A percentile compares a stretch with the other conserved stretches of the same genome.
These are phyloP conservation scores for Colletotrichum plurivorum DNA, from an alignment of 2,329 filamentous ascomycete genomes.

Conservation along the genomic window DNA sequence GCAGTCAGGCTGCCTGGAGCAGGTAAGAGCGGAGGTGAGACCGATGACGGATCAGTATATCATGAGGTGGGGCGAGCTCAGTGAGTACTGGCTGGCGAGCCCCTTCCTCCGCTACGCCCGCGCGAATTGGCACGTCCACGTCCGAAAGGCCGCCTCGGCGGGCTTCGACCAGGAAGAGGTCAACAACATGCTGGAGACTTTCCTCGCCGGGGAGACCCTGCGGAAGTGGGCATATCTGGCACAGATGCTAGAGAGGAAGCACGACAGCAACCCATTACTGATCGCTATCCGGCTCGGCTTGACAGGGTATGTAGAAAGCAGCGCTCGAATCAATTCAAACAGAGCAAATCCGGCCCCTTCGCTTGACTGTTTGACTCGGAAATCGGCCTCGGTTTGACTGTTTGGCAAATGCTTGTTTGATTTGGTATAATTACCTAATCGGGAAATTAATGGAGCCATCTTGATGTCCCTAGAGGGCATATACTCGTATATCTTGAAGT, in stretches of 20 bases:
- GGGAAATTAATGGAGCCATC: too few relatives aligned
- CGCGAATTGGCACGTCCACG: constrained; percentile 15
- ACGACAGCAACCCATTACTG: constrained; percentile 1
- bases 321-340: not conserved
- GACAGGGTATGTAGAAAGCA: not conserved
- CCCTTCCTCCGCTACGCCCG: constrained; percentile 14
- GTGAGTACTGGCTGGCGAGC: not conserved
- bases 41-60: too few relatives aligned
- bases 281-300: constrained; percentile 6
- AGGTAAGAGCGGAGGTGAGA: not conserved
- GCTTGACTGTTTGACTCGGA: too few relatives aligned
- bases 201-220: not conserved
- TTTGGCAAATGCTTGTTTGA: too few relatives aligned
- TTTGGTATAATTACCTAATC: too few relatives aligned
- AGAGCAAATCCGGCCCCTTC: too few relatives aligned
- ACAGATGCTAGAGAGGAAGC: not conserved
- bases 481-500: too few relatives aligned
- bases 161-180: constrained; percentile 8
- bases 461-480: too few relatives aligned
- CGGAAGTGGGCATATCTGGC: not conserved
- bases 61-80: too few relatives aligned
- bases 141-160: not conserved
- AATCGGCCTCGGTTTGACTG: too few relatives aligned
- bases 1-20: not conserved
- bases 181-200: not conserved